Base-by-base conservation (phyloP, 78 protist species). In the Tieghemostelium lacteum region DNA sequence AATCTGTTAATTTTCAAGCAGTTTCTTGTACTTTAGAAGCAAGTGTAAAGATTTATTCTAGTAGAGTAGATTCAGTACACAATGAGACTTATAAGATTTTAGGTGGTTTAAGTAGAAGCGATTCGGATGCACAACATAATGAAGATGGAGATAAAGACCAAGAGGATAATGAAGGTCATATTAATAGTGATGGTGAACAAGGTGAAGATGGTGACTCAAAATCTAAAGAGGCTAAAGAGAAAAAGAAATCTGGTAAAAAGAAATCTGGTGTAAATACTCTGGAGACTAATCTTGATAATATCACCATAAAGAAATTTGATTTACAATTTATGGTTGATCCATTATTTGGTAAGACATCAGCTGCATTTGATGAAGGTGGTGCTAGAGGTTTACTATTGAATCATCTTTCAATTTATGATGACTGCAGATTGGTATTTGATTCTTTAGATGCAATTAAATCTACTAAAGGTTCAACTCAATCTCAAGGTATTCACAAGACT, bases 11-110 rank as follows among this genome's bases (percentile, higher is more conserved):
- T 75, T 98, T 97, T 60, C 97, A 97, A 75, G 70, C 50, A 0
- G 99, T 98, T 22, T 71, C 96, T 1, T 71, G 93, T 89, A 97
- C 98, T 10, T 85, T 98, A 26, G 99, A 98, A 55, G 99, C 99
- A 0, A 72, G 96, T 28, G 85, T 93, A 16, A 95, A 97, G 67
- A 97, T 98, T 31, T 98, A 97, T 86, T 73, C 98, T 0, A 42
- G 34, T 31, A 94, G 99, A 8, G 98, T 98, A 1, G 99, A 98
- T 60, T 86, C 98, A 12, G 97, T 97, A 28, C 96, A 95, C 73
- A 63, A 5, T 1, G 95, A 96, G 5, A 57, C 97, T 2, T 92
- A 62, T 92, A 78, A 87, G 60, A 74, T 96, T 42, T 92, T 97
- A 49, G 93, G 95, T n/a, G 98, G 97, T 12, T 61, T 97, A 50